Base-by-base conservation (phyloP, 768 basidiomycete genomes). In the Mrakia gelida region DNA sequence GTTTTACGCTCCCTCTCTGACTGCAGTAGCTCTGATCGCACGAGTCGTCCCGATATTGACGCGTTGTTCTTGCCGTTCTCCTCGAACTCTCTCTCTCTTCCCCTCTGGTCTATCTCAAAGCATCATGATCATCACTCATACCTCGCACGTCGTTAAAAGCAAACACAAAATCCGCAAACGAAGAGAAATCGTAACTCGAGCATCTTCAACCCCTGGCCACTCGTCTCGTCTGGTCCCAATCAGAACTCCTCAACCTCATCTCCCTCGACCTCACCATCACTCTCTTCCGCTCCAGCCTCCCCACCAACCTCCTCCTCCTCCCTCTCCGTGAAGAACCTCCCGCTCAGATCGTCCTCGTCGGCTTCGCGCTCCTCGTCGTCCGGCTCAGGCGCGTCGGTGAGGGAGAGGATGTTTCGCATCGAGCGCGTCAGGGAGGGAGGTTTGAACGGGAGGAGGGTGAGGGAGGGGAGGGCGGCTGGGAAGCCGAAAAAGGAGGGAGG, bases 401-500 rank as follows among this genome's bases (percentile, higher is more conserved):
- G 38, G 45, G 23, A 34, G 30, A 76, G 49, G 45, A 76, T 76
- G 45, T n/a, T 45, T 32, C 62, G 75, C 21, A 70, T 43, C 45
- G 65, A 76, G 26, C 65, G 65, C 10, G 75, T 63, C 3, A n/a
- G 1, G n/a, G 45, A 28, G 18, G 32, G n/a, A 3, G 75, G 9
- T 13, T 28, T n/a, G 63, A 34, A 70, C 30, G 61, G 59, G 54
- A 76, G 75, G 38, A 34, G 9, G 43, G 70, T 23, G 38, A 71
- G 70, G 4, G 43, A 16, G 9, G 75, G 75, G 23, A 71, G 54
- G 21, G 75, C 71, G 13, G 75, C 67, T 76, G 75, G n/a, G 65
- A 67, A 38, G 32, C 3, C n/a, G 34, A 21, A 13, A 11, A 13
- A 15, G 15, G 13, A 18, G 16, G 7, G 23, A 67, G 16, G 65